Conservation (phyloP, 2,329 filamentous ascomycete species). For the Calonectria honghensis region DNA sequence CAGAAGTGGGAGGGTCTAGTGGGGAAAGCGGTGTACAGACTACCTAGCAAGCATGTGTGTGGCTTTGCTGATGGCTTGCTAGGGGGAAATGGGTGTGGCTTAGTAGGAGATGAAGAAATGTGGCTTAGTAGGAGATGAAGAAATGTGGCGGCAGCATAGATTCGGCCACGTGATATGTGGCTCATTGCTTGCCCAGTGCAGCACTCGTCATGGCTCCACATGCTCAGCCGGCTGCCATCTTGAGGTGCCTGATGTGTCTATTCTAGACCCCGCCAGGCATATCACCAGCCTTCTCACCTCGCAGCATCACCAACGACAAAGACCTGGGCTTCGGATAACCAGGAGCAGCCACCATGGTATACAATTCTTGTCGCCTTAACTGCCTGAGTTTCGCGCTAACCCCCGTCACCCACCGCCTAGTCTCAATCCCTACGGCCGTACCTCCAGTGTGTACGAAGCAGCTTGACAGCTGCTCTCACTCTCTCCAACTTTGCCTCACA, state of each 20-base stretch:
- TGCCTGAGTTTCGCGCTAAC: slow-evolving; percentile 44
- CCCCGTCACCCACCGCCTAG: slow-evolving; percentile 64
- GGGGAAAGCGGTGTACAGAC: slow-evolving; percentile 54
- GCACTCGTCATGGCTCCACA: slow-evolving; percentile 44
- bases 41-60: slow-evolving; percentile 28
- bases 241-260: slow-evolving; percentile 41
- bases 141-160: slow-evolving; percentile 9
- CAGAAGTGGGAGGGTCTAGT: slow-evolving; percentile 46
- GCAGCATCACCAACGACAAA: slow-evolving; percentile 33
- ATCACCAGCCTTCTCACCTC: slow-evolving; percentile 41
- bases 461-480: slow-evolving; percentile 93
- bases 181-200: slow-evolving; percentile 36
- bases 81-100: slow-evolving; percentile 1
- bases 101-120: not conserved
- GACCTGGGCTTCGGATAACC: slow-evolving; percentile 35
- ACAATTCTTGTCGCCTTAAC: not conserved
- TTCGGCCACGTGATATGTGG: slow-evolving; percentile 36
- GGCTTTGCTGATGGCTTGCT: slow-evolving; percentile 37
- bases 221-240: slow-evolving; percentile 37
- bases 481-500: slow-evolving; percentile 96
- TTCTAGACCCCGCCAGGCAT: slow-evolving; percentile 40
- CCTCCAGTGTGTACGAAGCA: slow-evolving; percentile 95
- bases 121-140: slow-evolving; percentile 14
- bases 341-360: slow-evolving; percentile 49
- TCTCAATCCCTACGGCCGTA: slow-evolving; percentile 98